Evolutionary conservation across 352 stramenopile species (phyloP), one percentile per base, ranked within the genome.

Genomic region (Globisporangium camurandrum): DNA sequence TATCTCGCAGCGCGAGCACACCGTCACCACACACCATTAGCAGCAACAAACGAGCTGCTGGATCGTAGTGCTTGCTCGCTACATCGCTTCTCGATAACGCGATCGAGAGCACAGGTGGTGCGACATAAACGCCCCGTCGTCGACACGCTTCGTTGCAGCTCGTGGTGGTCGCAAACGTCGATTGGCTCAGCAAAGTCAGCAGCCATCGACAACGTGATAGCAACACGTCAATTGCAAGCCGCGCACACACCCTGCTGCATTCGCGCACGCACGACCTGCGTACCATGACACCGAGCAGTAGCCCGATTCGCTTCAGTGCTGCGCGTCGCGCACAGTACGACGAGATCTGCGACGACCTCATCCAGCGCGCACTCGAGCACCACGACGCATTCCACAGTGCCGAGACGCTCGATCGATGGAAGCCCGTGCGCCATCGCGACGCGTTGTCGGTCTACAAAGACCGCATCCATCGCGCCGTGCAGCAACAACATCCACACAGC

Each of bases 371-470:
- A 30, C 66, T 87, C 2, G 46, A 62, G 24, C 63, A 73, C 44
- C 71, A 84, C 56, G 66, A 81, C 24, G 58, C 68, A 6, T 87
- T 87, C 57, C 75, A 87, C 56, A 46, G 39, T 17, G 50, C 67
- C 22, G 56, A 57, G 24, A 47, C 42, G 10, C 56, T 66, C 19
- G 59, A 76, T 23, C 60, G 64, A 8, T 87, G 75, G 75, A 76
- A 80, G 54, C 68, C 81, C 40, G 56, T 84, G 14, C 72, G 71
- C 19, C 67, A 75, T 26, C 69, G 67, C 30, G 70, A 84, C 28
- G 71, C 70, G 28, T 59, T 87, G 34, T 77, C 51, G 39, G 64
- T 84, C n/a, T 87, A 87, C 61, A 49, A 39, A 19, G 52, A 59
- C 28, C 45, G 45, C 27, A 45, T 59, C 38, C 40, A 56, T 17